Base-by-base conservation (phyloP, 768 basidiomycete species). In the Leucogyrophana mollusca region DNA sequence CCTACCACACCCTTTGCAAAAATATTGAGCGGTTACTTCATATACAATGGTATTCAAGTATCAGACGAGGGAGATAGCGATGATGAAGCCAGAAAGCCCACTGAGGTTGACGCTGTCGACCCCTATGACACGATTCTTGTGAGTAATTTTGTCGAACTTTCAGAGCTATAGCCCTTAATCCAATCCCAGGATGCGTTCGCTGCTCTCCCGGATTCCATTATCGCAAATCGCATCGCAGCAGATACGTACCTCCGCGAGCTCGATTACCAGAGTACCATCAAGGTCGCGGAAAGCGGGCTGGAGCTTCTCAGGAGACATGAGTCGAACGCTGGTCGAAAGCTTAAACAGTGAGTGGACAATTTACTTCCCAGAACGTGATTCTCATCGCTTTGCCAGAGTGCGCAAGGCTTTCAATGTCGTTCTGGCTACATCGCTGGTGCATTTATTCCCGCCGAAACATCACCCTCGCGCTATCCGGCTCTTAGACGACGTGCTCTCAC, bases 371-470 rank as follows among this genome's bases (percentile, higher is more conserved):
- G 24, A 23, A 7, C 34, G 18, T 49, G 25, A 36, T n/a, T 43
- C 6, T 34, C 14, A 46, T 30, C 27, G 42, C 20, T 24, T 44
- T n/a, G 46, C 36, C 44, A 94, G 91, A 41, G 76, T 77, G 10
- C 73, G 73, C 37, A 77, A 79, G 39, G 82, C 82, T 3, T 80
- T 96, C 59, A 83, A 92, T 48, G 74, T 83, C 9, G 72, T 74
- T 4, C 74, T 95, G 10, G 86, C 83, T 2, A 85, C 82, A 0
- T 82, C 90, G 4, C 74, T 96, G 13, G 87, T 92, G 3, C 87
- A 96, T 57, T 73, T 88, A 40, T 90, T 81, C 62, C 83, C 94
- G 22, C 95, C 95, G 0, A 94, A 94, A 56, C 87, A 97, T 55
- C 95, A 98, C 60, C 55, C 70, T 9, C 82, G 85, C 42, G 95